Evolutionary conservation across 805 yeast species (phyloP).

Genomic region (Brettanomyces anomalus): DNA sequence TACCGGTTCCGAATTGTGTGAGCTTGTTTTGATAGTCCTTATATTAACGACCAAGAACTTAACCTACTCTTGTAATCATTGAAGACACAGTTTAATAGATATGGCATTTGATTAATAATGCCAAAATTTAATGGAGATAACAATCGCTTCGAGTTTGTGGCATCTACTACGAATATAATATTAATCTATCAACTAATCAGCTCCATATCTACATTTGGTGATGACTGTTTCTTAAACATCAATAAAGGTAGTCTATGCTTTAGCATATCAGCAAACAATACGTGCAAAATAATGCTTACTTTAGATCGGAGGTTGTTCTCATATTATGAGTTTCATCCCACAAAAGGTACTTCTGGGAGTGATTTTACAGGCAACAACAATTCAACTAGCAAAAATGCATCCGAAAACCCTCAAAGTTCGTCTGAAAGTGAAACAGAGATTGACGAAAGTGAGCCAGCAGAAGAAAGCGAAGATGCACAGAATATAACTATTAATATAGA

Average conservation of each 20-base stretch:
- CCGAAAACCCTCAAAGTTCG: too few species aligned
- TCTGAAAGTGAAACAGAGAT: conserved; percentile 5
- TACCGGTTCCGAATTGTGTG: too few species aligned
- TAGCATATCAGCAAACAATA: conserved; percentile 37
- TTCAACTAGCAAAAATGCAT: background rate
- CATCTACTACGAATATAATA: conserved; percentile 19
- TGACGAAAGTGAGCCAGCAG: conserved; percentile 8
- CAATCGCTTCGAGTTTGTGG: conserved; percentile 15
- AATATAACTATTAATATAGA: conserved; percentile 32
- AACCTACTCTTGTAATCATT: too few species aligned
- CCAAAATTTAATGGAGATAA: too few species aligned
- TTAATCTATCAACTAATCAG: conserved; percentile 19
- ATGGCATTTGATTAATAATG: too few species aligned
- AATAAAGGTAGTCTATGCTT: conserved; percentile 44
- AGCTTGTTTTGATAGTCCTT: too few species aligned
- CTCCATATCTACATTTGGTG: conserved; percentile 23
- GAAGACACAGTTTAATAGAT: too few species aligned
- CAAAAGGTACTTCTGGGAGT: background rate
- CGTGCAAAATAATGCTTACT: conserved; percentile 29
- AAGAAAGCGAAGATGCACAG: conserved; percentile 6
- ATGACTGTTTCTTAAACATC: conserved; percentile 25
- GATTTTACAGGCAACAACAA: background rate
- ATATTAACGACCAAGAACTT: too few species aligned
- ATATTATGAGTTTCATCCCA: conserved; percentile 20
- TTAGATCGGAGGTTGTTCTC: conserved; percentile 29